Evolutionary conservation across 129 eudicot species (phyloP), one percentile per base, ranked within the genome.

Genomic region (Glebionis coronaria): DNA sequence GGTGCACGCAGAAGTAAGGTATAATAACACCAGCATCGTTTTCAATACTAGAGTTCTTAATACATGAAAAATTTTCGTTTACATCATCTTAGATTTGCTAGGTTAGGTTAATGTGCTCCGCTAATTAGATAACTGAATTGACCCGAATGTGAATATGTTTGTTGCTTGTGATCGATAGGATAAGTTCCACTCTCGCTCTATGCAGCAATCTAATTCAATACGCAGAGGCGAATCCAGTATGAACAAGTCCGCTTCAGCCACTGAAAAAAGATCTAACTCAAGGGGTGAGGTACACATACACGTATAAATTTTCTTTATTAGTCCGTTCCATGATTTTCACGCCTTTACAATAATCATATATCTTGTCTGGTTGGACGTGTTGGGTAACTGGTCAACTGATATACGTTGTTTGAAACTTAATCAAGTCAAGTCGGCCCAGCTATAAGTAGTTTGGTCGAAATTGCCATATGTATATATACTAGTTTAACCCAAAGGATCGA

Each of bases 231-330:
- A 83, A 61, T 28, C 78, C 4, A 65, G 65, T 49, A 67, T 63
- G 67, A 67, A 74, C 68, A 90, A 63, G 73, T 55, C 82, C 9
- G 58, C 75, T 59, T 44, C 86, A 64, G 42, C 67, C 76, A 42
- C 56, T 59, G 87, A 73, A 25, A 86, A 72, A 74, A 86, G 81
- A 76, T 81, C 85, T 38, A 52, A 70, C 72, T 13, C 82, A 50
- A 82, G 82, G 82, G 80, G 72, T 63, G 98, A 92, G 98, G 98
- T 86, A 76, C 54, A 65, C 70, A 72, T 66, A 13, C 21, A 49
- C 59, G 19, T 60, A 13, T 57, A 14, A 1, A 35, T 3, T 19
- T 35, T 19, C 61, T 23, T 23, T 23, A 23, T 0, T 23, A 23
- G 25, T 23, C 25, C 1, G 25, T 23, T 23, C 25, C 25, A 23